Conservation (phyloP, 1,284 basidiomycete genomes). For the Ustilago shanxiensis region DNA sequence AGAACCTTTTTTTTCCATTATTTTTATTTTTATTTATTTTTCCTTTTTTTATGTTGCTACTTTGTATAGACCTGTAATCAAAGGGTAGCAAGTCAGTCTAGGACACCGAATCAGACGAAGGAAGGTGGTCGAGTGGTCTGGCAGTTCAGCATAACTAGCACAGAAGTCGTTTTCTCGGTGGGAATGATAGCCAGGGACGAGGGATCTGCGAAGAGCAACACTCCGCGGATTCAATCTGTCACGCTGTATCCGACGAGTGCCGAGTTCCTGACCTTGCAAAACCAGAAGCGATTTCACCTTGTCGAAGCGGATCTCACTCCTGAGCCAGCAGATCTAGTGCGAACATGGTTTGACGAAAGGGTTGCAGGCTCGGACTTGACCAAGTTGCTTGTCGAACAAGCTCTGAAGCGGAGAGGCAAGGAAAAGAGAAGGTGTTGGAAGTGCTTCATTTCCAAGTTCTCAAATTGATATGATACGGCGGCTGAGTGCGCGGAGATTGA, state of each 20-base stretch:
- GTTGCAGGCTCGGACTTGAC: too few relatives aligned
- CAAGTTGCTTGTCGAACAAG: not conserved
- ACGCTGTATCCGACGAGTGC: not conserved
- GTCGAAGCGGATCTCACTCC: too few relatives aligned
- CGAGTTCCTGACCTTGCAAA: not conserved
- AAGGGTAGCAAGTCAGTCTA: too few relatives aligned
- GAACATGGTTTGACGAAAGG: too few relatives aligned
- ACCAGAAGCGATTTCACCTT: not conserved
- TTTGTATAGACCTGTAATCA: too few relatives aligned
- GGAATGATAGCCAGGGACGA: not conserved
- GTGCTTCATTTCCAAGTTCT: not conserved
- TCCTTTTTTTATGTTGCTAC: too few relatives aligned
- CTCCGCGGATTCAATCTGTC: not conserved
- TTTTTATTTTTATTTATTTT: too few relatives aligned
- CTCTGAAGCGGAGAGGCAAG: not conserved
- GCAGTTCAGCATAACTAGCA: not conserved
- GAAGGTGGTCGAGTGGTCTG: not conserved
- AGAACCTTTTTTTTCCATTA: slow-evolving; percentile 14
- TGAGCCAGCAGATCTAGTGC: not conserved
- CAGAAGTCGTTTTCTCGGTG: not conserved
- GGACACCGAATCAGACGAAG: too few relatives aligned
- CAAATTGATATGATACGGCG: too few relatives aligned
- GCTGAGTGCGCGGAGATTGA: not conserved
- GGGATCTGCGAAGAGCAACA: not conserved
- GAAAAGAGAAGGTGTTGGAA: not conserved